phyloP scores from a whole-genome alignment of 129 eudicot species.

The Pittosporum tobira region DNA sequence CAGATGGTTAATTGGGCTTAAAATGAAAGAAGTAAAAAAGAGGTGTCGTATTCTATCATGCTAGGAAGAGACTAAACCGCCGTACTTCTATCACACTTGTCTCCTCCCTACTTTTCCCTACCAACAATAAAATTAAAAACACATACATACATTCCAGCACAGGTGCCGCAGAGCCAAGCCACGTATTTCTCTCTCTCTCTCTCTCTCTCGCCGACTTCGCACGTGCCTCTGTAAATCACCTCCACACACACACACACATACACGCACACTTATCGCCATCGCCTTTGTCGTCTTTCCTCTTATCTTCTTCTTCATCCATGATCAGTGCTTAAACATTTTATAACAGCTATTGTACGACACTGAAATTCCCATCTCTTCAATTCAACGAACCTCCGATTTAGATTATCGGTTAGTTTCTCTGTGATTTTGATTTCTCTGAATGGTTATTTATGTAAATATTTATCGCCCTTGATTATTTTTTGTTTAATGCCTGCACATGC shows the following conservation, averaged over 20 bases:
- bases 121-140: too few species aligned
- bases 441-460: too few species aligned
- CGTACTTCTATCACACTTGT: not conserved
- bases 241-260: conserved; percentile 12
- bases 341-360: not conserved
- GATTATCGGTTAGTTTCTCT: not conserved
- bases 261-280: not conserved
- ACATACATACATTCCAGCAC: not conserved
- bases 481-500: too few species aligned
- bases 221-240: conserved; percentile 24
- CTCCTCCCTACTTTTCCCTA: not conserved
- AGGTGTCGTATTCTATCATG: too few species aligned
- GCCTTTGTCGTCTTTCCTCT: conserved; percentile 6
- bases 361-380: too few species aligned
- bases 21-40: too few species aligned
- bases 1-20: too few species aligned
- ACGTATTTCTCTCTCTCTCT: not conserved
- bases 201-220: conserved; percentile 17
- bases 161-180: not conserved
- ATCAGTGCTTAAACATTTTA: not conserved
- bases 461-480: too few species aligned
- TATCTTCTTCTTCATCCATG: conserved; percentile 4
- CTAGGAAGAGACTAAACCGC: conserved; percentile 1
- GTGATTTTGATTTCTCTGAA: not conserved
- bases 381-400: not conserved